Percentiles rank a stretch among this genome's conserved stretches.
These are phyloP conservation scores for Fusarium sp. DNA, from an alignment of 2,329 filamentous ascomycete species.

Conservation along the genomic window DNA sequence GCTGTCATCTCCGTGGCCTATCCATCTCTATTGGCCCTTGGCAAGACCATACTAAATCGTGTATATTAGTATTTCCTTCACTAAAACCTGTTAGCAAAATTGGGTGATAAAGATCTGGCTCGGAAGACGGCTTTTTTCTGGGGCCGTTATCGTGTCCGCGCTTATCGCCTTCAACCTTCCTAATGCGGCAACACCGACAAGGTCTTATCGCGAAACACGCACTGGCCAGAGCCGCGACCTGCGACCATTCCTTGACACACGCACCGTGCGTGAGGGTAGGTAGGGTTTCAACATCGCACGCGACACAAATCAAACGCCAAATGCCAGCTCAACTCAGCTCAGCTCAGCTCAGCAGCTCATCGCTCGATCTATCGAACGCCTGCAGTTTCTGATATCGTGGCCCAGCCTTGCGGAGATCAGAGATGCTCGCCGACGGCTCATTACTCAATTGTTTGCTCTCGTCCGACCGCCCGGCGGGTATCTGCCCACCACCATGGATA, in stretches of 20 bases:
- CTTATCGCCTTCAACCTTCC: constrained; percentile 21
- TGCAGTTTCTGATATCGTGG: background rate
- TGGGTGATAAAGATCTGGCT: constrained; percentile 18
- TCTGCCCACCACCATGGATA: background rate
- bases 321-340: constrained; percentile 7
- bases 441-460: background rate
- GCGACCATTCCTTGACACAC: background rate
- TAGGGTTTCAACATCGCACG: background rate
- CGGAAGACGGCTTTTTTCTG: constrained; percentile 21
- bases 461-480: background rate
- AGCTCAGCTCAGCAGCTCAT: background rate
- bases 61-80: constrained; percentile 31
- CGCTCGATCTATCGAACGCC: background rate
- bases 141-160: constrained; percentile 23
- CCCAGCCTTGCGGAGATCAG: background rate
- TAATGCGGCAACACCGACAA: background rate
- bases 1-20: background rate
- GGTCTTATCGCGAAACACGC: constrained; percentile 19
- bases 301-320: constrained; percentile 9
- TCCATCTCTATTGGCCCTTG: background rate
- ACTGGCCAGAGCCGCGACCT: constrained; percentile 8
- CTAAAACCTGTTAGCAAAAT: constrained; percentile 47
- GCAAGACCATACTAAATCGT: background rate
- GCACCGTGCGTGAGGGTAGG: constrained; percentile 15
- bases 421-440: background rate